Conservation (phyloP, 768 basidiomycete species). For the Lactarius tabidus region DNA sequence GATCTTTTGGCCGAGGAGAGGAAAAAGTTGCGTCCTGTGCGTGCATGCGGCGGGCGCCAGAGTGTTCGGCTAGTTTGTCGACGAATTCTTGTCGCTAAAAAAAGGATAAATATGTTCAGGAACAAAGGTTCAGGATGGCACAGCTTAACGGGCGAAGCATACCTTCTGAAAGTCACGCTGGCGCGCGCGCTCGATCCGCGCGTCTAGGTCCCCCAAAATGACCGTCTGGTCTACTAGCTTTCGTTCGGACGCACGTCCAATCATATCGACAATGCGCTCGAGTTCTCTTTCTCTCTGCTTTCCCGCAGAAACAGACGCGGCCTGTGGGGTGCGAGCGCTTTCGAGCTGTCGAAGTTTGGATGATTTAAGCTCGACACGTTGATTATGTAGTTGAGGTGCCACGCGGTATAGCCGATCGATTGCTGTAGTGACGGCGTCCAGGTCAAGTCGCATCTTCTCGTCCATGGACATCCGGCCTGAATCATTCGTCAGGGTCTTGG, state of each 20-base stretch:
- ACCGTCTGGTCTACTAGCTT: constrained; percentile 69
- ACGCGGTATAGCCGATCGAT: constrained; percentile 86
- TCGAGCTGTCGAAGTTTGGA: constrained; percentile 71
- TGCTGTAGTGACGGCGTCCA: constrained; percentile 80
- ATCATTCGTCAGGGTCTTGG: constrained; percentile 20
- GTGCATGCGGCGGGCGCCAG: constrained; percentile 67
- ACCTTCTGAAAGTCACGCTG: constrained; percentile 65
- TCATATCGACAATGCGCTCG: constrained; percentile 64
- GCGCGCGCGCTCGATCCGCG: constrained; percentile 50
- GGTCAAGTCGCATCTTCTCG: constrained; percentile 83
- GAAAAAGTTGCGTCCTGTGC: constrained; percentile 71
- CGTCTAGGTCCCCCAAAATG: constrained; percentile 54
- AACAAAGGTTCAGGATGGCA: constrained; percentile 7
- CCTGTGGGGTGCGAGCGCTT: constrained; percentile 51
- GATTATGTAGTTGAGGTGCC: constrained; percentile 85
- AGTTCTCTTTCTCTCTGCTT: constrained; percentile 57
- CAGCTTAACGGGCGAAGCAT: constrained; percentile 18
- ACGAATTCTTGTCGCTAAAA: constrained; percentile 70
- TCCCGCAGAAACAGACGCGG: constrained; percentile 33
- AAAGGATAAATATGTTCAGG: constrained; percentile 1
- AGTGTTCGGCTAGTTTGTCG: constrained; percentile 65
- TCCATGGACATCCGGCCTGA: constrained; percentile 32
- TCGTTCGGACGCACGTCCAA: constrained; percentile 67
- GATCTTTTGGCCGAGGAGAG: constrained; percentile 30
- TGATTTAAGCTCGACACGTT: constrained; percentile 84